These are phyloP conservation scores for Aspergillus campestris DNA, from an alignment of 495 filamentous ascomycete species.

Conservation along the genomic window DNA sequence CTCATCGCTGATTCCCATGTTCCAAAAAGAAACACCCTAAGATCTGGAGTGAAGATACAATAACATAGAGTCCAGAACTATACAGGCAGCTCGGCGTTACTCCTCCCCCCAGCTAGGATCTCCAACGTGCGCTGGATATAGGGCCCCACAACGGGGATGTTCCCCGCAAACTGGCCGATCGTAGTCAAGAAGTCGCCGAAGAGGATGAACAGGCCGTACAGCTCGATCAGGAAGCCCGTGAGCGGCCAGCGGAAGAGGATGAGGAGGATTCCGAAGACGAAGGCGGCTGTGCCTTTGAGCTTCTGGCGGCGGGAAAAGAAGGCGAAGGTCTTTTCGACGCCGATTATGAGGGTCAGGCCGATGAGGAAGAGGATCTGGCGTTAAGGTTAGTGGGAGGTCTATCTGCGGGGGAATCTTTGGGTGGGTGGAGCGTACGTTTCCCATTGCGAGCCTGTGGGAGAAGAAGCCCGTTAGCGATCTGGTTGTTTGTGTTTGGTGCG, in stretches of 20 bases:
- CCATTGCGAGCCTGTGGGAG: constrained; percentile 66
- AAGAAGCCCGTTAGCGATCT: constrained; percentile 2
- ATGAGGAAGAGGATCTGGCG: constrained; percentile 88
- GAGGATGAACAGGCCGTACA: constrained; percentile 85
- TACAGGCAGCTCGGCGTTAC: constrained; percentile 73
- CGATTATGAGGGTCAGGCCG: constrained; percentile 91
- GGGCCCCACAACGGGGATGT: constrained; percentile 76
- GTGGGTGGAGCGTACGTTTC: constrained; percentile 51
- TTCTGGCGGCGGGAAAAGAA: constrained; percentile 96
- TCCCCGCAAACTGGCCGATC: constrained; percentile 75
- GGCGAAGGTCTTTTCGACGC: constrained; percentile 75
- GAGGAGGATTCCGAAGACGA: constrained; percentile 71
- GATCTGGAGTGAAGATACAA: not conserved
- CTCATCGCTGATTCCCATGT: not conserved
- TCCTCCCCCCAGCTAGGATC: constrained; percentile 50
- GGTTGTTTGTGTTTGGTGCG: not conserved
- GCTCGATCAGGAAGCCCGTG: constrained; percentile 80
- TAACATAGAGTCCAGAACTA: constrained; percentile 3
- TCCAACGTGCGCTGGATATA: constrained; percentile 67
- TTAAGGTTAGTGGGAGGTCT: constrained; percentile 10
- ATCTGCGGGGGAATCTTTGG: not conserved
- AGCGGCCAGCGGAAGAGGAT: constrained; percentile 86
- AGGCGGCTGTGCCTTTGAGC: constrained; percentile 82
- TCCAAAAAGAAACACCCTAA: not conserved
- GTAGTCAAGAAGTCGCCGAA: constrained; percentile 97